Evolutionary conservation across 148 eudicot species (phyloP).

Genomic region (Dysphania ambrosioides): DNA sequence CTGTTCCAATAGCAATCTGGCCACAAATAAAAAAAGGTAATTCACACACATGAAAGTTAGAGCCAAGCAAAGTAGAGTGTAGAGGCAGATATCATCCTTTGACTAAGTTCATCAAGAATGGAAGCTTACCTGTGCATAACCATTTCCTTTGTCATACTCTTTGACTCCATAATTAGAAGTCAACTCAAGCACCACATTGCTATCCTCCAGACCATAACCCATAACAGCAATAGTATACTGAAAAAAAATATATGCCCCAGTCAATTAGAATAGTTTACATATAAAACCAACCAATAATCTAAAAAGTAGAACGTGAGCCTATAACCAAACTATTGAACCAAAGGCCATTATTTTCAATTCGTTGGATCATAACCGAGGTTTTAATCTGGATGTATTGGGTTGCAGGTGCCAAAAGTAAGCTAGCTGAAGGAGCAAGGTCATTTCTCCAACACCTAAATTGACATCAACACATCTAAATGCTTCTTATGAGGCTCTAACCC

Average conservation of each 20-base stretch:
- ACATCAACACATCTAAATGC: no score
- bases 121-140: slow-evolving; percentile 64
- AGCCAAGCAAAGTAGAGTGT: slow-evolving; percentile 10
- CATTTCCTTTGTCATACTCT: slow-evolving; percentile 84
- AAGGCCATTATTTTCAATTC: neutral
- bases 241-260: slow-evolving; percentile 13
- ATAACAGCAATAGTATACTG: slow-evolving; percentile 73
- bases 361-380: no score
- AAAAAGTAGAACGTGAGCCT: neutral
- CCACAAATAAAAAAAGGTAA: neutral
- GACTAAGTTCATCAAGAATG: slow-evolving; percentile 1
- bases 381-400: neutral
- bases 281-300: neutral
- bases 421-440: neutral
- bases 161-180: slow-evolving; percentile 75
- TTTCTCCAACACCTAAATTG: no score
- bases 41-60: neutral
- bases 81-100: neutral
- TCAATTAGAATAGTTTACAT: slow-evolving; percentile 6
- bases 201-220: slow-evolving; percentile 73
- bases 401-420: neutral
- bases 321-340: neutral
- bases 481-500: neutral
- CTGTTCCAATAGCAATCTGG: slow-evolving; percentile 80
- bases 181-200: slow-evolving; percentile 64